Conservation (phyloP, 345 rosid species). For the Aegle marmelos region DNA sequence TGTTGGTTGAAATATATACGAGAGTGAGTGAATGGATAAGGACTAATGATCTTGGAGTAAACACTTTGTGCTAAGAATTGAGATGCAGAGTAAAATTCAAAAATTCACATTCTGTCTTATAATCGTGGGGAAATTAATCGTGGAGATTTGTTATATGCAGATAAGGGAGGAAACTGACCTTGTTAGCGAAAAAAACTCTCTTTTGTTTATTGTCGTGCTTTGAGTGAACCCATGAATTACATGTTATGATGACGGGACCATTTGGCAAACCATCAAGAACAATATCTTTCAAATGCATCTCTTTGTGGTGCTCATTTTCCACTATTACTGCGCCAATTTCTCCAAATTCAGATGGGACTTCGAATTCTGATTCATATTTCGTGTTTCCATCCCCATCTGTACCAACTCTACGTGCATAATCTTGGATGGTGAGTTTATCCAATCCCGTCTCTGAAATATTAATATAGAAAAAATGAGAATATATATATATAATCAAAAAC, state of each 20-base stretch:
- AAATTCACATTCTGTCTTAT: no score
- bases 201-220: conserved; percentile 46
- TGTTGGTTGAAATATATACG: no score
- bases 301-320: conserved; percentile 78
- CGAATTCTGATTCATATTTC: conserved; percentile 52
- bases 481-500: no score
- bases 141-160: no score
- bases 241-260: conserved; percentile 40
- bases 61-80: no score
- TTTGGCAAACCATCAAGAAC: conserved; percentile 37
- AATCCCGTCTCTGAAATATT: conserved; percentile 31
- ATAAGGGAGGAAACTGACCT: conserved; percentile 24
- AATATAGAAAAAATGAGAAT: neutral
- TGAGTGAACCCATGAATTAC: conserved; percentile 66
- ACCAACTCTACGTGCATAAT: conserved; percentile 39
- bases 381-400: conserved; percentile 14
- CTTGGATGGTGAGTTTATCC: conserved; percentile 49
- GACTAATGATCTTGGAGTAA: no score
- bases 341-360: conserved; percentile 55
- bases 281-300: conserved; percentile 53
- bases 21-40: no score
- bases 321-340: conserved; percentile 56
- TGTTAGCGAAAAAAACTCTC: conserved; percentile 59
- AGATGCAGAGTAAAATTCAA: no score
- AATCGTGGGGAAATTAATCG: no score